Evolutionary conservation across 106 monocot genomes (phyloP).

Genomic region (Acorus calamus): DNA sequence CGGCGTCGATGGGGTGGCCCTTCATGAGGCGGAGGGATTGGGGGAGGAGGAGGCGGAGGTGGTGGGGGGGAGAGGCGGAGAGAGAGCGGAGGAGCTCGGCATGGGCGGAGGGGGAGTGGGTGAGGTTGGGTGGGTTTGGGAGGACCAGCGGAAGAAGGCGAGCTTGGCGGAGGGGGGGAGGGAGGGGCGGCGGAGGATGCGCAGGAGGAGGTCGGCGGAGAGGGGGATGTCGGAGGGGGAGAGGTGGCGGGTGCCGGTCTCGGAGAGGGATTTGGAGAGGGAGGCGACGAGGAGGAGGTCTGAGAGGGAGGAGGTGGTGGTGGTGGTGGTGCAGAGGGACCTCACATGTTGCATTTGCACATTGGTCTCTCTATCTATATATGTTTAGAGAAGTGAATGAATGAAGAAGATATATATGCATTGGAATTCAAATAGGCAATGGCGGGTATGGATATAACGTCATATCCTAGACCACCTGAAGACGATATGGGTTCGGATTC

Average conservation of each 20-base stretch:
- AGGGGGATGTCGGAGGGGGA: constrained; percentile 3
- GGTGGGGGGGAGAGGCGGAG: constrained; percentile 14
- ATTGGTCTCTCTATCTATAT: too few species aligned
- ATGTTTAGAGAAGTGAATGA: too few species aligned
- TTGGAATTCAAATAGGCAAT: too few species aligned
- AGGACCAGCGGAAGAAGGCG: constrained; percentile 23
- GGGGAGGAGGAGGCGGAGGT: constrained; percentile 18
- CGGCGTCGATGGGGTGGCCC: constrained; percentile 12
- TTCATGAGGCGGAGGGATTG: constrained; percentile 14
- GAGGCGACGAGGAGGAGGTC: too few species aligned
- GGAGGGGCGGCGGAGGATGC: constrained; percentile 16
- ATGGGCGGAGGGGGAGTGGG: constrained; percentile 12
- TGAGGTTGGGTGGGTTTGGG: constrained; percentile 4
- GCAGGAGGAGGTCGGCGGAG: constrained; percentile 27
- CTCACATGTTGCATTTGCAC: too few species aligned
- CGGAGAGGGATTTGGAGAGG: constrained; percentile 10
- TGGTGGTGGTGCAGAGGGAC: too few species aligned
- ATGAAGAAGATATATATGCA: too few species aligned
- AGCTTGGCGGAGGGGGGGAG: constrained; percentile 30
- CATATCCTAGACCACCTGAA: too few species aligned
- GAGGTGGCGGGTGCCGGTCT: background rate
- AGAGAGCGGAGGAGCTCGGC: constrained; percentile 26
- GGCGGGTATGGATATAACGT: too few species aligned
- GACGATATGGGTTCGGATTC: too few species aligned
- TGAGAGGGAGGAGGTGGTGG: too few species aligned